These are phyloP conservation scores for Thymus mandschuricus DNA, from an alignment of 257 asterid species.

Conservation along the genomic window DNA sequence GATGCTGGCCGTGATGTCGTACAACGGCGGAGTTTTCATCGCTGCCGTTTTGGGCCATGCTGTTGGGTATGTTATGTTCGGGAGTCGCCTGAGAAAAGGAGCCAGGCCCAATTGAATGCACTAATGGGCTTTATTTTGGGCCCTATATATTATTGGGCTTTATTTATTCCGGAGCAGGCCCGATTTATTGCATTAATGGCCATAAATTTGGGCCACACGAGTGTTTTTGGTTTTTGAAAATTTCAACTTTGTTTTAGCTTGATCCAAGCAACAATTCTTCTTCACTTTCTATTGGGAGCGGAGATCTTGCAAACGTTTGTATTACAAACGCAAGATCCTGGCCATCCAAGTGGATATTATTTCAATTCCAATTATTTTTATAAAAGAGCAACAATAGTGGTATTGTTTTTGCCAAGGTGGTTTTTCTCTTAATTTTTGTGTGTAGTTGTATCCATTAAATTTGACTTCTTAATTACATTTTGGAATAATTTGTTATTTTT, in stretches of 20 bases:
- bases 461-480: no score
- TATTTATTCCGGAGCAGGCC: conserved; percentile 12
- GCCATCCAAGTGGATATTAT: no score
- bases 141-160: not conserved
- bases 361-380: no score
- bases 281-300: not conserved
- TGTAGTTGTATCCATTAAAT: no score
- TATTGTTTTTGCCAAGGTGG: no score
- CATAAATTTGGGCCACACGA: not conserved
- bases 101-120: conserved; percentile 14
- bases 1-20: conserved; percentile 73
- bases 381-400: no score
- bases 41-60: conserved; percentile 76
- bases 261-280: not conserved
- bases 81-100: conserved; percentile 50
- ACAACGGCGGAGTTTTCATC: conserved; percentile 74
- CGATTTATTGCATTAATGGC: not conserved
- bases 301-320: no score
- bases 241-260: no score
- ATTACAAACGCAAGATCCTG: no score
- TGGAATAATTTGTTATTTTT: no score
- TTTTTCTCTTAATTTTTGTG: no score
- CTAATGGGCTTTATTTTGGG: conserved; percentile 2
- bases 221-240: no score
- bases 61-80: conserved; percentile 56